Evolutionary conservation across 73 alveolate genomes (phyloP).

Genomic region (Blepharisma stoltei): DNA sequence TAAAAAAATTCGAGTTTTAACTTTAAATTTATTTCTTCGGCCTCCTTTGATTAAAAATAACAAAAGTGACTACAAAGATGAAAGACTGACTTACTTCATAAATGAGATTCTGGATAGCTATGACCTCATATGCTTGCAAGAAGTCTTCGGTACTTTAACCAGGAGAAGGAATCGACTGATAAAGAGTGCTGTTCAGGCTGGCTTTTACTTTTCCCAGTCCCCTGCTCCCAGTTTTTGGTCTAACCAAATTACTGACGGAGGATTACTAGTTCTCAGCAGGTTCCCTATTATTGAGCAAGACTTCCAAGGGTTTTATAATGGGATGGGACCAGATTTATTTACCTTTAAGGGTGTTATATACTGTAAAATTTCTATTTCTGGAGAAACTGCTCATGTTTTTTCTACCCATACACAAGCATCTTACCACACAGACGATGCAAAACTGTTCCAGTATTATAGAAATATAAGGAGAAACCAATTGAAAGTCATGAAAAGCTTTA

Average conservation of each 20-base stretch:
- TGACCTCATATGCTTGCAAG: conserved; percentile 88
- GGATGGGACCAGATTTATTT: background rate
- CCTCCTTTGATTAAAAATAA: conserved; percentile 88
- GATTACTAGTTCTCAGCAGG: background rate
- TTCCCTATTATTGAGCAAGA: conserved; percentile 20
- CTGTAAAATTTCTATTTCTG: background rate
- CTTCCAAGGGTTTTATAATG: background rate
- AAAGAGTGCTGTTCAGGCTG: background rate
- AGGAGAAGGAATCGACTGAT: conserved; percentile 54
- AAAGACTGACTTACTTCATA: conserved; percentile 57
- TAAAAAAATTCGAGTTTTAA: conserved; percentile 35
- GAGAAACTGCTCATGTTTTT: background rate
- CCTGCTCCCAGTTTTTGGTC: conserved; percentile 1
- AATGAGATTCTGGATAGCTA: conserved; percentile 44
- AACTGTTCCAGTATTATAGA: background rate
- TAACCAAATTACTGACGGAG: background rate
- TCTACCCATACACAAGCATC: conserved; percentile 2
- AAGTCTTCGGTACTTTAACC: conserved; percentile 71
- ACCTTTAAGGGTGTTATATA: conserved; percentile 20
- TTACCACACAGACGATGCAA: background rate
- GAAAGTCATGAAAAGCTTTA: background rate
- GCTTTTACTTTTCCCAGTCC: background rate
- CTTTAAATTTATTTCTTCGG: conserved; percentile 83
- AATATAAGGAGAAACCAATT: background rate
- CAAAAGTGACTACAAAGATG: conserved; percentile 78